Evolutionary conservation across 805 yeast species (phyloP), one percentile per base, ranked within the genome.

Genomic region (Tetrapisispora iriomotensis): DNA sequence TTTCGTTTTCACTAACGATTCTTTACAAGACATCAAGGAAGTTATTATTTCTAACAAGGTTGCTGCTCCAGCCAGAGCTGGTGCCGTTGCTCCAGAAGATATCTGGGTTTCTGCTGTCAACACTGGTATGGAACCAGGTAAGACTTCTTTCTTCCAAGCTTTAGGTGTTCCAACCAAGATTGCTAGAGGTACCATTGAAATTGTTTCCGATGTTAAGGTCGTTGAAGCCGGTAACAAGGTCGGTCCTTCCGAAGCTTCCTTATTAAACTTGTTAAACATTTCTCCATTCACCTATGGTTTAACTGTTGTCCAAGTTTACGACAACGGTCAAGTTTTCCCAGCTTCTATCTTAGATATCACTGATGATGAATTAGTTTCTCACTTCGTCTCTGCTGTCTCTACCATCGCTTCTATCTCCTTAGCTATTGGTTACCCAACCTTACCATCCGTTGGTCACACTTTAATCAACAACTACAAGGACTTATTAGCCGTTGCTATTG

Each of bases 91-190:
- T 64, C 97, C 97, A 70, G 82, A 70, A 69, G 96, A 90, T 66
- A 97, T 92, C 64, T 86, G 79, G 82, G 82, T 92, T 58, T 94
- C 94, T 68, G 97, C 97, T 62, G 94, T 95, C 72, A 92, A 92
- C 95, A 92, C 99, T 61, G 96, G 97, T 83, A 88, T 92, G 95
- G 98, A 92, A 77, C 99, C 99, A 73, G 97, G 97, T 82, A 92
- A 92, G 86, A 92, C 99, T 66, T 92, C 98, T 68, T 92, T 92
- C 94, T 92, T 92, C 97, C 99, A 92, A 81, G 98, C 99, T 67
- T 81, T 92, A 65, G 97, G 97, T 85, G 96, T 92, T 64, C 98
- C 98, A 80, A 92, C 99, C 85, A 92, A 92, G 94, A 92, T 92
- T 87, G 92, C 95, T 73, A 88, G 99, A 84, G 99, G 99, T 92